Percentiles rank a stretch among this genome's conserved stretches.
Conservation (phyloP, 495 filamentous ascomycete genomes). For the Xylaria venustula region DNA sequence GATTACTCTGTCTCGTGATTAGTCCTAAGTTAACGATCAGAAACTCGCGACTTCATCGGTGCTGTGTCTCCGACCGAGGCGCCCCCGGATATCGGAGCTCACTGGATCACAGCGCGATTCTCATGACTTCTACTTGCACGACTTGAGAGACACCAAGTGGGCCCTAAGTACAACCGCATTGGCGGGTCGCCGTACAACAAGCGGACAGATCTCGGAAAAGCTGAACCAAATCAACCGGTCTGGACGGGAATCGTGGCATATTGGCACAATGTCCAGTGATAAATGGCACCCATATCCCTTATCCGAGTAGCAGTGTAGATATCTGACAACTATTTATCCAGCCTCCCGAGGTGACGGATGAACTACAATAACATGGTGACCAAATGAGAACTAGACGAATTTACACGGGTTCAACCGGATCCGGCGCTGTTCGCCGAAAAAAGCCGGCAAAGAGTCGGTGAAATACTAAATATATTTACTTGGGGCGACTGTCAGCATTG, state of each 20-base stretch:
- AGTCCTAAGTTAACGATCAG: background rate
- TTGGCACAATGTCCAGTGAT: background rate
- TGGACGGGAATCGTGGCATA: background rate
- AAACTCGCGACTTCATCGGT: background rate
- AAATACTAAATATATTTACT: too few relatives aligned
- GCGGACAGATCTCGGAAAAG: background rate
- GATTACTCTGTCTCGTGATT: background rate
- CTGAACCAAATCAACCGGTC: background rate
- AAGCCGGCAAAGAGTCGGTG: background rate
- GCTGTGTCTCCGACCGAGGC: conserved; percentile 5
- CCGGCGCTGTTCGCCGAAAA: too few relatives aligned
- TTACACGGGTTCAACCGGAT: background rate
- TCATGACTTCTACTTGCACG: too few relatives aligned
- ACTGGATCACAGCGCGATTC: background rate
- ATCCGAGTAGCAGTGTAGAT: too few relatives aligned
- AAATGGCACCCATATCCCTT: too few relatives aligned
- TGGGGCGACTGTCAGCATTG: too few relatives aligned
- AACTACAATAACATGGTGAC: too few relatives aligned
- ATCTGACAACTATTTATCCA: too few relatives aligned
- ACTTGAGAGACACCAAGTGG: conserved; percentile 5
- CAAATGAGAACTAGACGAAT: background rate
- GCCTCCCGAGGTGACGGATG: too few relatives aligned
- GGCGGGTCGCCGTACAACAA: background rate
- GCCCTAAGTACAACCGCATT: background rate
- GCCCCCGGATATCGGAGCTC: conserved; percentile 9